A percentile compares a stretch with the other conserved stretches of the same genome.
These are phyloP conservation scores for Pulveroboletus sp. DNA, from an alignment of 768 basidiomycete genomes.

Conservation along the genomic window DNA sequence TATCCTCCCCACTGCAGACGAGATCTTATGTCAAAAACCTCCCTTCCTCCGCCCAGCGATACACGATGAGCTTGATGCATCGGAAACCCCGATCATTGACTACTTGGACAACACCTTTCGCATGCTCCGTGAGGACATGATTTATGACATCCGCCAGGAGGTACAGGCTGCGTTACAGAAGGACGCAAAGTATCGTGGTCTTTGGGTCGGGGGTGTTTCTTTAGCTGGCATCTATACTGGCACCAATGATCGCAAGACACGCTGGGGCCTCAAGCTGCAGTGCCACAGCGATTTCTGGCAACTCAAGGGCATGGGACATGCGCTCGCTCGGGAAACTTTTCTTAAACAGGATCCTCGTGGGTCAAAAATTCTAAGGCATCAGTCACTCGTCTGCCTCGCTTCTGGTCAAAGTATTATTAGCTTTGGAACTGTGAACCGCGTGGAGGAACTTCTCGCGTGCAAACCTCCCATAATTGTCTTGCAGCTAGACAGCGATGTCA, in stretches of 20 bases:
- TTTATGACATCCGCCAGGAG: constrained; percentile 54
- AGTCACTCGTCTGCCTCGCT: constrained; percentile 50
- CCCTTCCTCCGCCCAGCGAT: constrained; percentile 48
- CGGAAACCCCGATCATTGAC: constrained; percentile 34
- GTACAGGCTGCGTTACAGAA: constrained; percentile 37
- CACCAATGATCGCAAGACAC: constrained; percentile 18
- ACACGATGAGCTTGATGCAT: constrained; percentile 11
- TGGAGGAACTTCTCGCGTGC: constrained; percentile 47
- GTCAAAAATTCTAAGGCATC: constrained; percentile 44
- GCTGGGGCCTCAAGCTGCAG: constrained; percentile 41
- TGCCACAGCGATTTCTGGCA: constrained; percentile 35
- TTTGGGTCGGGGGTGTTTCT: constrained; percentile 29
- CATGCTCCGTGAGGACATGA: constrained; percentile 60
- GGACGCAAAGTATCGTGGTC: constrained; percentile 36
- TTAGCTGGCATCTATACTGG: constrained; percentile 37
- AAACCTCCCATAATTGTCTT: constrained; percentile 50
- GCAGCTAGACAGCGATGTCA: constrained; percentile 44
- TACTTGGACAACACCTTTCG: constrained; percentile 66
- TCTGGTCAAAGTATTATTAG: constrained; percentile 48
- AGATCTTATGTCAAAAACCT: constrained; percentile 41
- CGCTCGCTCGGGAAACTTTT: constrained; percentile 33
- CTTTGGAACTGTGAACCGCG: constrained; percentile 53
- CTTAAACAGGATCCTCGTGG: constrained; percentile 31
- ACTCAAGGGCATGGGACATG: constrained; percentile 24
- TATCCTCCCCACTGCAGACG: constrained; percentile 61